Conservation (phyloP, 495 filamentous ascomycete species). For the Xanthoparmelia taractica region DNA sequence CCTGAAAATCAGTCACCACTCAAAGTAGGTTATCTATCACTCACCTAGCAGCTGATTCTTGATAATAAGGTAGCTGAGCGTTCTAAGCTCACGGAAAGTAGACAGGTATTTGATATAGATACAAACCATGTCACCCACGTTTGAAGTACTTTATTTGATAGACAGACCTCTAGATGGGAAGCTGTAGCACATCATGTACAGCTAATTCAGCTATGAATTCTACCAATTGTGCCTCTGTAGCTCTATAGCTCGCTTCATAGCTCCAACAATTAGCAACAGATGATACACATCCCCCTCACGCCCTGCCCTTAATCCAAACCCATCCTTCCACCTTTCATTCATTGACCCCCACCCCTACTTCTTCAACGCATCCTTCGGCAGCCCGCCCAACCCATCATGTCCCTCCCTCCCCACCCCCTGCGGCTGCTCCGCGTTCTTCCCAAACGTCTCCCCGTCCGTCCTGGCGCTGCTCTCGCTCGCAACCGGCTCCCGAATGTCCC, state of each 20-base stretch:
- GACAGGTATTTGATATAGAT: neutral
- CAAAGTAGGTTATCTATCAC: neutral
- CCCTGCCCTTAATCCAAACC: neutral
- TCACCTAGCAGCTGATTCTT: neutral
- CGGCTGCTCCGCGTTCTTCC: conserved; percentile 36
- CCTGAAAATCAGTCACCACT: conserved; percentile 14
- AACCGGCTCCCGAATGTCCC: conserved; percentile 52
- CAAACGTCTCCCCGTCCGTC: conserved; percentile 36
- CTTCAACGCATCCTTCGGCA: conserved; percentile 46
- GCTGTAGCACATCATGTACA: neutral
- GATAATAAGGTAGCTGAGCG: neutral
- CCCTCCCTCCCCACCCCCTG: conserved; percentile 46
- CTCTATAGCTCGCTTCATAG: neutral
- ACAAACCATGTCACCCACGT: neutral
- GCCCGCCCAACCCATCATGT: conserved; percentile 42
- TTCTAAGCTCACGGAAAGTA: neutral
- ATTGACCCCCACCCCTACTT: too few species aligned
- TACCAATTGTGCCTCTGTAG: neutral
- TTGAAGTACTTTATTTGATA: neutral
- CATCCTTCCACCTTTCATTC: neutral
- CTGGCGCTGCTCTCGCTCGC: conserved; percentile 53
- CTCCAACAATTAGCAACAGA: too few species aligned
- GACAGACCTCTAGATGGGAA: neutral
- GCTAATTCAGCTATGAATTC: neutral
- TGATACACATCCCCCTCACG: too few species aligned